A percentile compares a stretch with the other conserved stretches of the same genome.
These are phyloP conservation scores for Saturnispora galanensis DNA, from an alignment of 805 yeast genomes.

Conservation along the genomic window DNA sequence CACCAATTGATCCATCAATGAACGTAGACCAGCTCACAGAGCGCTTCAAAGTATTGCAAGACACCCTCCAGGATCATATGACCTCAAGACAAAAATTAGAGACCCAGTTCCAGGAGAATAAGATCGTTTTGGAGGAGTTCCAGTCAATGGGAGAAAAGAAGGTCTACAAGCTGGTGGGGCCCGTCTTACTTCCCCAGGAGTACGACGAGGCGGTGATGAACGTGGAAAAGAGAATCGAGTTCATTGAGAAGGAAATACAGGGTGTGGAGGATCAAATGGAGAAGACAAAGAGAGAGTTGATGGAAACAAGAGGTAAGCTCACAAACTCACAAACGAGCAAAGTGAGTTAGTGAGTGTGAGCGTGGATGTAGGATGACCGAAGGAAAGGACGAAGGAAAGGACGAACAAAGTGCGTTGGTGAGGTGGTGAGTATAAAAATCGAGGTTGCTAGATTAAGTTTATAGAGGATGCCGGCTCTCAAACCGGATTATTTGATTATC, in stretches of 20 bases:
- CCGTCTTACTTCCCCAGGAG: slow-evolving; percentile 86
- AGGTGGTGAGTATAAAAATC: too few species aligned
- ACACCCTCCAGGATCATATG: slow-evolving; percentile 38
- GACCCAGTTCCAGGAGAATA: slow-evolving; percentile 89
- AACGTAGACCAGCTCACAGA: slow-evolving; percentile 6
- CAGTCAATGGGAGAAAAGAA: slow-evolving; percentile 54
- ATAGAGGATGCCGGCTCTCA: too few species aligned
- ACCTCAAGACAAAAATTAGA: slow-evolving; percentile 78
- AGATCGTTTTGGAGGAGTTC: slow-evolving; percentile 80
- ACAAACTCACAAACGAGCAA: background rate
- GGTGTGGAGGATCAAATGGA: slow-evolving; percentile 67
- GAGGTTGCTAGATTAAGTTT: too few species aligned
- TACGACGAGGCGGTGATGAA: slow-evolving; percentile 70
- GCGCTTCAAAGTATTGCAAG: slow-evolving; percentile 21
- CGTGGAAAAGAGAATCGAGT: slow-evolving; percentile 83
- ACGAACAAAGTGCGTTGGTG: too few species aligned
- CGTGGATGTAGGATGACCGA: too few species aligned
- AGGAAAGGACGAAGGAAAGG: background rate
- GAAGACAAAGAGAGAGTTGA: slow-evolving; percentile 2
- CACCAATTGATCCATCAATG: background rate
- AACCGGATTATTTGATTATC: too few species aligned
- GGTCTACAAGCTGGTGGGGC: slow-evolving; percentile 85
- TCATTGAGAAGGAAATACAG: slow-evolving; percentile 66
- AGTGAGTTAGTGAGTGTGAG: too few species aligned
- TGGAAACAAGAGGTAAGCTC: background rate